Conservation (phyloP, 1,284 basidiomycete genomes). For the Vanrija pseudolonga region DNA sequence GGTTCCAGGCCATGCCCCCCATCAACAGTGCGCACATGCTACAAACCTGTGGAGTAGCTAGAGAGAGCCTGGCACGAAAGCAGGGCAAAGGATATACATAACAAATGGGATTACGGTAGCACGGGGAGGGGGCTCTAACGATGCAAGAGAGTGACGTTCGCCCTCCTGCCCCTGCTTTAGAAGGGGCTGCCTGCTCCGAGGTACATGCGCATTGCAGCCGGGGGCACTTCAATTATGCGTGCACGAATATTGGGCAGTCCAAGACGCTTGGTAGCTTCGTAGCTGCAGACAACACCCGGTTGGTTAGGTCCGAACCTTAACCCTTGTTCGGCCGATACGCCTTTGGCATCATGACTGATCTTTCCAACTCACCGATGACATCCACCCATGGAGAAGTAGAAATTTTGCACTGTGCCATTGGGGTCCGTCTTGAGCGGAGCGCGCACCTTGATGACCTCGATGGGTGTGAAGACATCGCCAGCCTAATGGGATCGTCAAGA, state of each 20-base stretch:
- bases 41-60: no score
- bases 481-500: conserved; percentile 18
- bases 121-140: no score
- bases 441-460: conserved; percentile 48
- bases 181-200: conserved; percentile 48
- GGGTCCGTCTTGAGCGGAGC: conserved; percentile 35
- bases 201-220: conserved; percentile 44
- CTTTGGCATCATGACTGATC: neutral
- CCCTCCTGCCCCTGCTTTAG: conserved; percentile 10
- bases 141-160: no score
- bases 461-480: conserved; percentile 49
- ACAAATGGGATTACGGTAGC: no score
- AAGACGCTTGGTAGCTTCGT: conserved; percentile 49
- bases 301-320: neutral
- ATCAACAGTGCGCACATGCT: no score
- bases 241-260: conserved; percentile 43
- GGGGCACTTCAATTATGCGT: conserved; percentile 48
- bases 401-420: conserved; percentile 28
- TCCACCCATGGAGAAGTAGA: conserved; percentile 50
- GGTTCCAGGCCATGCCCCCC: no score
- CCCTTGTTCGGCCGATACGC: neutral
- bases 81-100: no score
- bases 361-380: conserved; percentile 39
- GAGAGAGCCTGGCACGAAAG: no score
- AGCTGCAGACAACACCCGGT: conserved; percentile 19